Base-by-base conservation (phyloP, 139 green algal genomes). In the Coelastrella sp. region DNA sequence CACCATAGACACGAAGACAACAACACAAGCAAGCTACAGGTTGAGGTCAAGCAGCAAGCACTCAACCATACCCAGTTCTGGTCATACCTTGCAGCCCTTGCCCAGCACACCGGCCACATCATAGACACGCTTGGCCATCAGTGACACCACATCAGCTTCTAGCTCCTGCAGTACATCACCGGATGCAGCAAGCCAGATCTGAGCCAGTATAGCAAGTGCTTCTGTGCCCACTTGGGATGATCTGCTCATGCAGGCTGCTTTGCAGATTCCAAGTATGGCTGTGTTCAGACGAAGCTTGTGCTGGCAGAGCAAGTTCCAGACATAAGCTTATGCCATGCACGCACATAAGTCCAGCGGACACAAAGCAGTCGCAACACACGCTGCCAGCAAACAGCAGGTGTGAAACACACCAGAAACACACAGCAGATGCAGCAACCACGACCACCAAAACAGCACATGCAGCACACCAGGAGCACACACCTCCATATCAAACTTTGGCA, bases 91-190 rank as follows among this genome's bases (percentile, higher is more conserved):
- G 90, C 96, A 95, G 61, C 81, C 91, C 93, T 99, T 99, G 78
- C 97, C 97, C 74, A 99, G 94, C 71, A 99, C 95, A 76, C 98
- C 98, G 0, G 98, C 97, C 90, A 99, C 93, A 94, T 99, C 98
- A 89, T 99, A 98, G 76, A 99, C 97, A 10, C 98, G 95, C 94
- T 99, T 99, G 89, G 94, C 95, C 96, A 99, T 99, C 61, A 99
- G 94, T 4, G 95, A 91, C 13, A 99, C 95, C 8, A 92, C 94
- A 76, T 99, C 97, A 3, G 94, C 93, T 73, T 98, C 97, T 68
- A 98, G 93, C 61, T 93, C 82, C 82, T 90, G 58, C 83, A 88
- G 66, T 11, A 19, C 64, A 23, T 19, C 7, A 10, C 57, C 74
- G 58, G 74, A 20, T 59, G 23, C 61, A 5, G 7, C 10, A 20